phyloP scores from a whole-genome alignment of 371 early-diverging fungal species.

The Blakeslea trispora region DNA sequence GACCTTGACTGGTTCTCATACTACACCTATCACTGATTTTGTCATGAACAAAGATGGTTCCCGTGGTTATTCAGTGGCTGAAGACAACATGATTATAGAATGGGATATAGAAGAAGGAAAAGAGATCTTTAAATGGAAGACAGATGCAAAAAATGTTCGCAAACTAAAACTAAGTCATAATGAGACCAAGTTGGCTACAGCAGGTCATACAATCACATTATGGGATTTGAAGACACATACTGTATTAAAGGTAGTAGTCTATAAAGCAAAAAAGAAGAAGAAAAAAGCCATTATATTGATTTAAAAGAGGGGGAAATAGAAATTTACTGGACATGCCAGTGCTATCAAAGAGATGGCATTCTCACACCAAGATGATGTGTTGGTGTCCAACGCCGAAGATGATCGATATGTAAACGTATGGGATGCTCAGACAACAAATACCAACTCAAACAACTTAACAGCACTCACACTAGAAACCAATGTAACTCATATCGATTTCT shows the following conservation, averaged over 20 bases:
- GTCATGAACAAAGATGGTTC: conserved; percentile 60
- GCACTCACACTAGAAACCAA: conserved; percentile 69
- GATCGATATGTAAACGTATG: conserved; percentile 81
- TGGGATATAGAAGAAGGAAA: conserved; percentile 71
- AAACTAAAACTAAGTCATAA: conserved; percentile 63
- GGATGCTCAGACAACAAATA: conserved; percentile 60
- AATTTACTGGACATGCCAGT: conserved; percentile 77
- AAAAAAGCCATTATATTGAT: too few species aligned
- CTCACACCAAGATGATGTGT: conserved; percentile 57
- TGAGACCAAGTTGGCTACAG: conserved; percentile 59
- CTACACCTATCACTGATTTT: conserved; percentile 70
- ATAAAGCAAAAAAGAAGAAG: neutral
- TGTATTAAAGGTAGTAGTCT: conserved; percentile 57
- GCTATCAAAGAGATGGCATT: conserved; percentile 60
- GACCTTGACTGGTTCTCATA: conserved; percentile 58
- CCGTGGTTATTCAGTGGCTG: conserved; percentile 66
- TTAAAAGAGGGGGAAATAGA: too few species aligned
- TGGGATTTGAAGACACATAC: conserved; percentile 60
- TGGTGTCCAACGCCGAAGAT: conserved; percentile 70
- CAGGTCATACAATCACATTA: conserved; percentile 68
- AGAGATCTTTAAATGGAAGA: conserved; percentile 62
- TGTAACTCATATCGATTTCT: conserved; percentile 54
- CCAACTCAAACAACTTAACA: conserved; percentile 54
- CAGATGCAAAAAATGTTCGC: conserved; percentile 59
- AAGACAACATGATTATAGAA: conserved; percentile 70